Percentiles rank a stretch among this genome's conserved stretches.
Evolutionary conservation across 768 basidiomycete genomes (phyloP).

Genomic region (Suillus fuscotomentosus): DNA sequence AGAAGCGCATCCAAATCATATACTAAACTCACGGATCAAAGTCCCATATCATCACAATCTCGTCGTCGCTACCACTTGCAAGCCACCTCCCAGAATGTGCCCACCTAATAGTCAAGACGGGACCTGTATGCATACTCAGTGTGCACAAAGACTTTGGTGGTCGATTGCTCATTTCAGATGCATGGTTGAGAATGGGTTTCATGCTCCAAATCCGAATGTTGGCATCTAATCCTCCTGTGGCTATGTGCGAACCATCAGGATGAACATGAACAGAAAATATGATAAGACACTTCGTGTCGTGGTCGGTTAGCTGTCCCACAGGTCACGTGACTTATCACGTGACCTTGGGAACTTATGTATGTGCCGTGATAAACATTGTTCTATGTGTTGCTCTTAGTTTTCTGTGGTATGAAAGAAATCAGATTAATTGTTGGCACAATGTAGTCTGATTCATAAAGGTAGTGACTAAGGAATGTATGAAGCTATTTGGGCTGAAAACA

Average conservation of each 20-base stretch:
- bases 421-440: too few relatives aligned
- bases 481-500: too few relatives aligned
- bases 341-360: too few relatives aligned
- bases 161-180: slow-evolving; percentile 62
- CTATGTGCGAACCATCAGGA: slow-evolving; percentile 94
- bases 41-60: slow-evolving; percentile 96
- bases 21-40: slow-evolving; percentile 76
- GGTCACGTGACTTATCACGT: too few relatives aligned
- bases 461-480: too few relatives aligned
- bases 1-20: slow-evolving; percentile 2
- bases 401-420: too few relatives aligned
- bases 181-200: slow-evolving; percentile 82
- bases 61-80: slow-evolving; percentile 95
- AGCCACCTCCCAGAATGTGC: slow-evolving; percentile 91
- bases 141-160: slow-evolving; percentile 90
- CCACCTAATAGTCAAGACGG: slow-evolving; percentile 91
- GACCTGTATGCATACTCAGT: slow-evolving; percentile 89
- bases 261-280: slow-evolving; percentile 95
- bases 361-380: too few relatives aligned
- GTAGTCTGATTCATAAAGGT: too few relatives aligned
- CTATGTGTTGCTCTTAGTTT: too few relatives aligned
- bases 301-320: too few relatives aligned
- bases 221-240: slow-evolving; percentile 95
- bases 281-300: slow-evolving; percentile 62
- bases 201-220: slow-evolving; percentile 98